Conservation (phyloP, 345 rosid genomes). For the Eutrema japonicum region DNA sequence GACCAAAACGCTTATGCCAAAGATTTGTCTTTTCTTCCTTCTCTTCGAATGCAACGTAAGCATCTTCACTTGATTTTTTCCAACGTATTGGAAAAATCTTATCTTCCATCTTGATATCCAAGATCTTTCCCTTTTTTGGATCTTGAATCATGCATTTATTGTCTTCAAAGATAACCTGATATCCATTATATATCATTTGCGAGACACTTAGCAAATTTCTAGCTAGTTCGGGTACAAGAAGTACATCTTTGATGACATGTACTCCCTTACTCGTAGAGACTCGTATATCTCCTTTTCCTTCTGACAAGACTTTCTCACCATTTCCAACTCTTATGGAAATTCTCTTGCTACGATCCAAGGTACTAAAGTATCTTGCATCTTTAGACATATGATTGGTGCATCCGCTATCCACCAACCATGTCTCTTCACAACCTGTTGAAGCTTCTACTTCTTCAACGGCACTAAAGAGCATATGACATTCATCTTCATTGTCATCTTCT, state of each 20-base stretch:
- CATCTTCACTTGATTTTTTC: background rate
- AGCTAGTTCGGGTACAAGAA: background rate
- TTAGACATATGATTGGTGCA: background rate
- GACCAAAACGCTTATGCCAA: background rate
- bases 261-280: background rate
- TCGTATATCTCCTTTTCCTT: background rate
- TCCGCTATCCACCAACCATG: no score
- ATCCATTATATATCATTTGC: constrained; percentile 20
- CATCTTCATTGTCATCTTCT: constrained; percentile 8
- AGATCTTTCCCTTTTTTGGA: background rate
- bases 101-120: background rate
- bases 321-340: background rate
- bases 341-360: background rate
- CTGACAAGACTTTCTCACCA: background rate
- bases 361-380: background rate
- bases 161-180: background rate
- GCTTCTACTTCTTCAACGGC: no score
- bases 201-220: constrained; percentile 2
- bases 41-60: background rate
- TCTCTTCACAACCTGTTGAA: no score
- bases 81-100: background rate
- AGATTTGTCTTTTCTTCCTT: background rate
- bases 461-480: background rate
- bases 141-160: background rate
- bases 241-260: constrained; percentile 5